Conservation (phyloP, 805 yeast genomes). For the Starmera amethionina region DNA sequence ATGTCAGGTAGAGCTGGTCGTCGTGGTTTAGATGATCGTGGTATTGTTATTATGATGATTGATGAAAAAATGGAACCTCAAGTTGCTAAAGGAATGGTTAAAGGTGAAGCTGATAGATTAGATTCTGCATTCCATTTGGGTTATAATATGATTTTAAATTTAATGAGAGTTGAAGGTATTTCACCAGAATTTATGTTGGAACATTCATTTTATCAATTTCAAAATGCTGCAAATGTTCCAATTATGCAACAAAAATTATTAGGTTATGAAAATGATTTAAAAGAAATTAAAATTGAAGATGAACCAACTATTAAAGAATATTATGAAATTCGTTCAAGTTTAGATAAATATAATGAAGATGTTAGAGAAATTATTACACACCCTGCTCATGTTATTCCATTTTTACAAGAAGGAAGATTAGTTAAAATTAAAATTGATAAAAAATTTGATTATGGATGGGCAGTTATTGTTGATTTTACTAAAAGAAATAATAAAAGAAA, state of each 20-base stretch:
- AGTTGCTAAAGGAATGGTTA: slow-evolving; percentile 98
- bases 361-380: slow-evolving; percentile 77
- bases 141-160: slow-evolving; percentile 91
- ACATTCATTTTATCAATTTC: slow-evolving; percentile 90
- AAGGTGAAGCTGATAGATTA: slow-evolving; percentile 95
- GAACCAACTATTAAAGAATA: slow-evolving; percentile 69
- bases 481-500: slow-evolving; percentile 61
- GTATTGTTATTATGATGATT: slow-evolving; percentile 98
- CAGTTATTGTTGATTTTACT: slow-evolving; percentile 67
- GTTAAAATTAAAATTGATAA: slow-evolving; percentile 50
- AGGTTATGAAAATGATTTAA: slow-evolving; percentile 40
- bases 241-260: slow-evolving; percentile 56
- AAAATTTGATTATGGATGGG: slow-evolving; percentile 85
- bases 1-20: slow-evolving; percentile 99
- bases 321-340: slow-evolving; percentile 68
- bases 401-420: slow-evolving; percentile 83
- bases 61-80: slow-evolving; percentile 99
- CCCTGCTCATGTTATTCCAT: slow-evolving; percentile 79
- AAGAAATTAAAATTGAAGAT: slow-evolving; percentile 54
- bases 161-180: slow-evolving; percentile 95
- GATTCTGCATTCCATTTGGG: slow-evolving; percentile 98
- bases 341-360: slow-evolving; percentile 63
- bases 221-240: slow-evolving; percentile 87
- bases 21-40: slow-evolving; percentile 98
- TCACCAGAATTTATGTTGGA: slow-evolving; percentile 97